Conservation (phyloP, 306 rosid species). For the Albizia julibrissin region DNA sequence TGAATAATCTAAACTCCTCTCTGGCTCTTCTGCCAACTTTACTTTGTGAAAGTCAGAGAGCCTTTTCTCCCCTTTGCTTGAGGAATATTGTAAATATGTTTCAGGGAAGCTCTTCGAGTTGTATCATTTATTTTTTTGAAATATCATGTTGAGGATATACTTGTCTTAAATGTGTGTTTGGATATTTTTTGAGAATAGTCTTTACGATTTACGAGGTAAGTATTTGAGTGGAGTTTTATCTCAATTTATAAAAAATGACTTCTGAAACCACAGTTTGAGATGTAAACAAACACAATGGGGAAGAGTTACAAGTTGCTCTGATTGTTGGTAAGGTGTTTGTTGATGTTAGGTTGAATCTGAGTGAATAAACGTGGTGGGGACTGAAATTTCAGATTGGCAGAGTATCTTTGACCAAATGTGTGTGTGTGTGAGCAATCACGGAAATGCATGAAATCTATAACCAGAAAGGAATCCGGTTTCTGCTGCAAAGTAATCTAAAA, state of each 20-base stretch:
- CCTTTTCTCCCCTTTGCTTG: background rate
- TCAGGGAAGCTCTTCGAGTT: slow-evolving; percentile 12
- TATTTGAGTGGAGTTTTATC: too few species aligned
- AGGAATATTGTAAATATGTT: slow-evolving; percentile 38
- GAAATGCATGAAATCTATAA: slow-evolving; percentile 31
- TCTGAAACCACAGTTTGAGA: too few species aligned
- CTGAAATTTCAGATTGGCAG: slow-evolving; percentile 17
- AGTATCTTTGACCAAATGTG: slow-evolving; percentile 39
- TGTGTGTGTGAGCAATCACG: slow-evolving; percentile 10
- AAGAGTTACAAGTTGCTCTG: slow-evolving; percentile 9
- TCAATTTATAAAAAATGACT: too few species aligned
- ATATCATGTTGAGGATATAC: slow-evolving; percentile 12
- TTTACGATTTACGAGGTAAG: too few species aligned
- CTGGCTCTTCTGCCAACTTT: slow-evolving; percentile 11
- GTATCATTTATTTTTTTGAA: background rate
- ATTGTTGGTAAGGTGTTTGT: background rate
- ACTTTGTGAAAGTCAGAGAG: slow-evolving; percentile 1
- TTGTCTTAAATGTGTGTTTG: too few species aligned
- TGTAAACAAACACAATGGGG: too few species aligned
- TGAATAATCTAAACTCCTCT: slow-evolving; percentile 48
- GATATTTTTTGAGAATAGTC: too few species aligned
- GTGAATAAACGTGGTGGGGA: background rate
- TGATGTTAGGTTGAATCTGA: background rate
- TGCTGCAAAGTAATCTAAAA: background rate
- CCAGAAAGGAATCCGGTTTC: background rate